Evolutionary conservation across 2,329 filamentous ascomycete species (phyloP).

Genomic region (Myriangium duriaei): DNA sequence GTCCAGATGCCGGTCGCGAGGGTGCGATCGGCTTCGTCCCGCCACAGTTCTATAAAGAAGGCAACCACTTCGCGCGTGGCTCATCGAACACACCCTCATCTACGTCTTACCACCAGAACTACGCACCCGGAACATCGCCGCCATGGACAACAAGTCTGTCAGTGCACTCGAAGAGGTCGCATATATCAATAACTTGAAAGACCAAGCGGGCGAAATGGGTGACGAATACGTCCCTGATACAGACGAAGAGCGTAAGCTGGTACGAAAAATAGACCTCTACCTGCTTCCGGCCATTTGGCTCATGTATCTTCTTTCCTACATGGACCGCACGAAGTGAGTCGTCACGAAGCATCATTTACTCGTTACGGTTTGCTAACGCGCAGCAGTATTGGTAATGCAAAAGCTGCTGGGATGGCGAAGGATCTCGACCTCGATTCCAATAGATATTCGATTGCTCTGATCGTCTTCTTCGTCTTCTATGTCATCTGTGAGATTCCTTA

Average conservation of each 20-base stretch:
- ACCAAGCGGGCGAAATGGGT: too few species aligned
- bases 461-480: constrained; percentile 38
- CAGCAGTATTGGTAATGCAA: constrained; percentile 37
- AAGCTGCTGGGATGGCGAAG: constrained; percentile 37
- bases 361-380: not conserved
- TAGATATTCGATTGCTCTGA: constrained; percentile 39
- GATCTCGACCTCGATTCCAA: constrained; percentile 36
- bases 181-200: not conserved
- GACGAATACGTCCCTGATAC: not conserved
- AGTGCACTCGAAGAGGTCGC: not conserved
- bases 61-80: too few species aligned
- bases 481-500: not conserved
- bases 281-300: constrained; percentile 38
- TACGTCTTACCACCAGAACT: too few species aligned
- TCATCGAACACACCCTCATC: too few species aligned
- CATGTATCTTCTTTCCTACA: constrained; percentile 38
- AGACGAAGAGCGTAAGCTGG: constrained; percentile 20
- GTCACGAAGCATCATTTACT: not conserved
- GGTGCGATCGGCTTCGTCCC: too few species aligned
- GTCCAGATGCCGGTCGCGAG: too few species aligned
- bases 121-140: not conserved
- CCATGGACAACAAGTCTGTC: not conserved
- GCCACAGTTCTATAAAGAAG: too few species aligned
- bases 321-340: constrained; percentile 22
- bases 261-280: constrained; percentile 33